Evolutionary conservation across 192 early-diverging fungal species (phyloP), one percentile per base, ranked within the genome.

Genomic region (Geranomyces michiganensis): DNA sequence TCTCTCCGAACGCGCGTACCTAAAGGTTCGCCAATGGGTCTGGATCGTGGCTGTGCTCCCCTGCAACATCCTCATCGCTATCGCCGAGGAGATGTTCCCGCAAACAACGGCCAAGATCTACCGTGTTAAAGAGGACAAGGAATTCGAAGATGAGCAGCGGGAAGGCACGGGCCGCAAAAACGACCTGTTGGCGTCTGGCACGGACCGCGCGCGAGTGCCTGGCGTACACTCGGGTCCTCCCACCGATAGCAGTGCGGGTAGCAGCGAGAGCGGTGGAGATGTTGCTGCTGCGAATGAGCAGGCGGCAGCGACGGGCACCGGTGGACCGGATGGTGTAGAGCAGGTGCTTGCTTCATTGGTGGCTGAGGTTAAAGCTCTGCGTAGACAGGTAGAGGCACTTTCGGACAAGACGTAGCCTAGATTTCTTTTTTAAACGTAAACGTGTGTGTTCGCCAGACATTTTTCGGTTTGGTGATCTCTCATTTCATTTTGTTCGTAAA

Each of bases 111-210:
- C 65, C 24, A 48, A 72, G 61, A 77, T 62, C 56, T 76, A 65
- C 45, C 67, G 47, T 22, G 56, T 69, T 8, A 62, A 64, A 29
- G 75, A 71, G 44, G 51, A 70, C 44, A 43, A 64, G 58, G 59
- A 73, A 49, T 72, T 75, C 27, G 72, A 71, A 30, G 79, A 76
- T 30, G 75, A 58, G 49, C 73, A 73, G 22, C 21, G 43, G 15
- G 71, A 67, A 33, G 49, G 22, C 29, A 49, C 45, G 36, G n/a
- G 43, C 43, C 41, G 8, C n/a, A 30, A 30, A 15, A 43, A 24
- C 0, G 30, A 65, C 45, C 41, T 29, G 59, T 6, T 19, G 17
- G 19, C 59, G 17, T 19, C 26, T 2, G 21, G 21, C 29, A 29
- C 19, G 24, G n/a, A 53, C 15, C 51, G 51, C 24, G 15, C 19